Conservation (phyloP, 441 rosid genomes). For the Populus hybrid region DNA sequence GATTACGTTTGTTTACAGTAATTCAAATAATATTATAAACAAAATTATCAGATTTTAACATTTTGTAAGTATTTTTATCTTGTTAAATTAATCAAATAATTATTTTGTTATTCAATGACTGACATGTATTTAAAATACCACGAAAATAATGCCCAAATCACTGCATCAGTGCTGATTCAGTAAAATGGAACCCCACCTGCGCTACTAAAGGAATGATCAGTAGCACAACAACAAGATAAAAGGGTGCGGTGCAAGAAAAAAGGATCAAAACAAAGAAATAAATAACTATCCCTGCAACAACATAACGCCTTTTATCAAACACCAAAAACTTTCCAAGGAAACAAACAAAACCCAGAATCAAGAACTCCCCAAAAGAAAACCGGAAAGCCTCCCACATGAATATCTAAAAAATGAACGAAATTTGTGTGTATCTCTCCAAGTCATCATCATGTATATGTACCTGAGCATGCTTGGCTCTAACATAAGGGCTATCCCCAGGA, state of each 20-base stretch:
- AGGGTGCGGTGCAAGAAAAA: neutral
- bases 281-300: neutral
- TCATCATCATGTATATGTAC: constrained; percentile 8
- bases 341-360: neutral
- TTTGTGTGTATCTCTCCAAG: neutral
- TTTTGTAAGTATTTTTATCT: neutral
- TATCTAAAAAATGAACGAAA: neutral
- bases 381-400: neutral
- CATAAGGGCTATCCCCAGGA: constrained; percentile 62
- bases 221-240: neutral
- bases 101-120: neutral
- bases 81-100: neutral
- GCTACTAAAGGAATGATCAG: no score
- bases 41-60: neutral
- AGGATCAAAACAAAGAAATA: neutral
- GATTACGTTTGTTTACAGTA: neutral
- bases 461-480: constrained; percentile 70
- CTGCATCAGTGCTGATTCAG: neutral
- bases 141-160: neutral
- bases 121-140: neutral
- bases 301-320: neutral
- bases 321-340: neutral
- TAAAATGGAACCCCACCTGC: neutral
- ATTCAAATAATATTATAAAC: neutral
- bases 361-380: neutral